Evolutionary conservation across 495 filamentous ascomycete species (phyloP), one percentile per base, ranked within the genome.

Genomic region (Aspergillus egyptiacus): DNA sequence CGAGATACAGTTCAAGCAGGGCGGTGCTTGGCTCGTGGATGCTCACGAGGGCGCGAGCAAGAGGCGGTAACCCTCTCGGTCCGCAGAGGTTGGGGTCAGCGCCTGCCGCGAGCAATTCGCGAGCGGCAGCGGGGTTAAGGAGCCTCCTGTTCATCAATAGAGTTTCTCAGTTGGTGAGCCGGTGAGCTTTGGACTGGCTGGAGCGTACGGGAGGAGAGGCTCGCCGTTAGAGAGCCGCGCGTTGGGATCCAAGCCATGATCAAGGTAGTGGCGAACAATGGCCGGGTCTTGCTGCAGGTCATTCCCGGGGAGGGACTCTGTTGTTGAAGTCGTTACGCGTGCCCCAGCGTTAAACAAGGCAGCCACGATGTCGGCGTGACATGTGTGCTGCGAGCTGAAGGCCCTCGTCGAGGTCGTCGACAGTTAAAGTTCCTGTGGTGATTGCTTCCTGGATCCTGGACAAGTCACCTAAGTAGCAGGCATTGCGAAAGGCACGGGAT

Each of bases 201-300:
- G n/a, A 2, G 34, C 43, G 17, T 46, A 55, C 53, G 10, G 13
- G 10, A 55, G 33, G 18, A 50, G 19, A 25, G 47, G 53, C 11
- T 46, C 40, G 53, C 53, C 41, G 47, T 41, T 49, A 87, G 79
- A 28, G 86, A 87, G 37, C 87, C 88, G 58, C 90, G 87, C 62
- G 90, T 90, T 64, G 88, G 94, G 66, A 94, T 95, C 67, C 91
- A 94, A 66, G 87, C 89, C 37, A 91, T 94, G 86, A 74, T 93
- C 69, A 84, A 81, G 24, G 28, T 39, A 55, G 9, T 46, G 40
- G 33, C 53, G 53, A 46, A 50, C 37, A 28, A 55, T 17, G 24
- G 22, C 25, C 28, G 41, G 53, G 22, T 53, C 25, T n/a, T n/a
- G n/a, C n/a, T n/a, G n/a, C n/a, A n/a, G n/a, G n/a, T n/a, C n/a